These are phyloP conservation scores for Pharus latifolius DNA, from an alignment of 176 grass and related monocot genomes.

Conservation along the genomic window DNA sequence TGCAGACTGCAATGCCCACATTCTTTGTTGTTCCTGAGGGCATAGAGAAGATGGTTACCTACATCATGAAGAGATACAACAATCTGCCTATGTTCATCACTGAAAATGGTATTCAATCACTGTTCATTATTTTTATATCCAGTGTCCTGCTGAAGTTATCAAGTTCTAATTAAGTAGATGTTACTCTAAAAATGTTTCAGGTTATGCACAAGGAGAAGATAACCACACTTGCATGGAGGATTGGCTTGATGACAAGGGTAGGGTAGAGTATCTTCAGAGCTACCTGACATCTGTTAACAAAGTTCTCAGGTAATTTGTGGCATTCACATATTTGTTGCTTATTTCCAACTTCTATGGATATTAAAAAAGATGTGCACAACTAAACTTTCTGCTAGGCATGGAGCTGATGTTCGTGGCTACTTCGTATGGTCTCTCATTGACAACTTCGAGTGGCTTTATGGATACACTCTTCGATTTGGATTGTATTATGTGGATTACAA, in stretches of 20 bases:
- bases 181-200: background rate
- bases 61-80: constrained; percentile 60
- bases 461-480: constrained; percentile 60
- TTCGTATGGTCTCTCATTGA: constrained; percentile 62
- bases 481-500: constrained; percentile 37
- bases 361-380: background rate
- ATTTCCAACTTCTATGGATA: background rate
- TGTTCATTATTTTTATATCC: no score
- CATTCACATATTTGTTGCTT: background rate
- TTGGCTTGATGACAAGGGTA: constrained; percentile 37
- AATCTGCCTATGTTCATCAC: constrained; percentile 70
- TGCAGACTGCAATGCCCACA: constrained; percentile 51
- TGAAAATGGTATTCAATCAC: constrained; percentile 78
- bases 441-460: constrained; percentile 57
- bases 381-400: constrained; percentile 17
- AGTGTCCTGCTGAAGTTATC: no score
- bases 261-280: constrained; percentile 33
- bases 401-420: constrained; percentile 68
- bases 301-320: constrained; percentile 45
- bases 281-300: constrained; percentile 43
- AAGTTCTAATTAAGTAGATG: background rate
- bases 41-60: constrained; percentile 47
- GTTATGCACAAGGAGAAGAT: constrained; percentile 38
- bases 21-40: constrained; percentile 51
- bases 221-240: constrained; percentile 5